Percentiles rank a stretch among this genome's conserved stretches.
These are phyloP conservation scores for Strobilomyces confusus DNA, from an alignment of 768 basidiomycete genomes.

Conservation along the genomic window DNA sequence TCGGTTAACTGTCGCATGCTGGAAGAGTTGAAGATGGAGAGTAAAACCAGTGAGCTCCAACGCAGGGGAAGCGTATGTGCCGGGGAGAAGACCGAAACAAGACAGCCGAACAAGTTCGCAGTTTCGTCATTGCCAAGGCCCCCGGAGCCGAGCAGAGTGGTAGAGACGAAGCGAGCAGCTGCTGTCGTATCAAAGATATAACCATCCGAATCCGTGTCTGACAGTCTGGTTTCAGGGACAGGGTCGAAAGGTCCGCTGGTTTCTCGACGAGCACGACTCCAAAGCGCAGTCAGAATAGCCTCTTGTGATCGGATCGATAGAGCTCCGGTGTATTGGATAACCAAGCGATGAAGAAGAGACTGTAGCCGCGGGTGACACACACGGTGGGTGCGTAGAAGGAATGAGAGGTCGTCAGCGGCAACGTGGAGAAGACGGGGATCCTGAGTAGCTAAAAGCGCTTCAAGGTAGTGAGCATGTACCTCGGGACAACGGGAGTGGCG, in stretches of 20 bases:
- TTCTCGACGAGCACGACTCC: slow-evolving; percentile 27
- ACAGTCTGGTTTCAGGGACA: background rate
- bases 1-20: background rate
- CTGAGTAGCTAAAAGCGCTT: slow-evolving; percentile 33
- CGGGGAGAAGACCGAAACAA: slow-evolving; percentile 30
- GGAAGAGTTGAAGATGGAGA: slow-evolving; percentile 31
- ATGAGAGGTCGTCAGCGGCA: slow-evolving; percentile 34
- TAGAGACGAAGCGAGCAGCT: slow-evolving; percentile 15
- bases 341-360: slow-evolving; percentile 39
- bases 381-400: slow-evolving; percentile 31
- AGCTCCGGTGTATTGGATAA: slow-evolving; percentile 26
- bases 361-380: slow-evolving; percentile 36
- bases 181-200: slow-evolving; percentile 5
- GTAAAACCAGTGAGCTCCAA: slow-evolving; percentile 41
- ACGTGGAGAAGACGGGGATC: slow-evolving; percentile 27
- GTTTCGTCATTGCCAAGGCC: background rate
- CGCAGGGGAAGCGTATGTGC: slow-evolving; percentile 28
- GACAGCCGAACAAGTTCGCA: background rate
- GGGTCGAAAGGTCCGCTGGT: background rate
- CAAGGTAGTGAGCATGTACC: slow-evolving; percentile 46
- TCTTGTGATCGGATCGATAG: slow-evolving; percentile 30
- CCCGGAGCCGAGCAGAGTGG: slow-evolving; percentile 5
- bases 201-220: background rate
- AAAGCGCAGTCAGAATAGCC: slow-evolving; percentile 34
- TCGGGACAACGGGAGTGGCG: slow-evolving; percentile 36